Base-by-base conservation (phyloP, 1,284 basidiomycete species). In the Phellopilus nigrolimitatus region DNA sequence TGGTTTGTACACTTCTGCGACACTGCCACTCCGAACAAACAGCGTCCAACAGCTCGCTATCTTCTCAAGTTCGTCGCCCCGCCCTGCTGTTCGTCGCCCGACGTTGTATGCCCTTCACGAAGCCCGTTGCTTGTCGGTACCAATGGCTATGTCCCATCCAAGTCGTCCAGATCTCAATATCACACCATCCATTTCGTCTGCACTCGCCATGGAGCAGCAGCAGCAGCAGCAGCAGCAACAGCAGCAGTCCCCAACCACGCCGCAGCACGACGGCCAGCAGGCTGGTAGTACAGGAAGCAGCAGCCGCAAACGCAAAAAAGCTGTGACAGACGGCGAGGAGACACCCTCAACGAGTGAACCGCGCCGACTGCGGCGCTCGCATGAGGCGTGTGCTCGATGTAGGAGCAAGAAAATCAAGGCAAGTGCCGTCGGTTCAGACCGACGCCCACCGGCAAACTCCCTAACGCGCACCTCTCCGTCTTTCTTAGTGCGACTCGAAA, bases 321-420 rank as follows among this genome's bases (percentile, higher is more conserved):
- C 68, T 39, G 79, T 74, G 54, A 67, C 69, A 3, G 71, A 71
- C 21, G 71, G 72, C 17, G 82, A 82, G 46, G 80, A 82, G 33
- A 68, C 69, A 48, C 52, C 69, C 34, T 66, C 75, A 24, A 68
- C 77, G 47, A 75, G 80, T 52, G 86, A 88, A 65, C 84, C 86
- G 45, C 78, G 88, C 61, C 79, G 88, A 54, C 76, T 91, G 62
- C 75, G 88, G 61, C 80, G 88, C 62, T 89, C 87, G 61, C 88
- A 91, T 72, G 88, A 91, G 70, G 88, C 88, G 57, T 91, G 88
- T 74, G 82, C 87, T 59, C 79, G 88, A 65, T 91, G 88, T 76
- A 84, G 88, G 76, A 85, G 82, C 71, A 90, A 91, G 79, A 89
- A 90, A 83, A 91, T 89, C 71, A 91, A 91, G 85, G 88, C 83